Percentiles rank a stretch among this genome's conserved stretches.
Evolutionary conservation across 345 rosid species (phyloP).

Genomic region (Litchi chinensis): DNA sequence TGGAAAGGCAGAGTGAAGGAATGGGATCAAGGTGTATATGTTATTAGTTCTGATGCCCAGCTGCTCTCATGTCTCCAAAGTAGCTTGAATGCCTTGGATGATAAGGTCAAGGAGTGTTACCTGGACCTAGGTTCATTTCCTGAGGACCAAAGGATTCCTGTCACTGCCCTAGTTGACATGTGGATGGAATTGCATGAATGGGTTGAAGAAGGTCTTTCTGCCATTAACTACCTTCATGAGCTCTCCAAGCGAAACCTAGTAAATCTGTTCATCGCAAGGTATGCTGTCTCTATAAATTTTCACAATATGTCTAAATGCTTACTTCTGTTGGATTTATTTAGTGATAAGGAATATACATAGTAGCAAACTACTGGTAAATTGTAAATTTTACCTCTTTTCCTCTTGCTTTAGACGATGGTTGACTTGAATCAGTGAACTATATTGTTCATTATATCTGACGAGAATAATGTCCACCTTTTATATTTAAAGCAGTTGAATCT

Average conservation of each 20-base stretch:
- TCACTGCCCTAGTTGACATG: constrained; percentile 48
- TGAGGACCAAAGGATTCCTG: constrained; percentile 57
- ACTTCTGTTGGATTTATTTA: not conserved
- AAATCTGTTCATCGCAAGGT: constrained; percentile 45
- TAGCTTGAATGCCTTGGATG: constrained; percentile 43
- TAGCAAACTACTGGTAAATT: no score
- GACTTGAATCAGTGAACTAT: not conserved
- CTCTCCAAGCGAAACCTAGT: constrained; percentile 45
- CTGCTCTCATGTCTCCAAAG: constrained; percentile 45
- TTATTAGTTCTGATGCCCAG: constrained; percentile 24
- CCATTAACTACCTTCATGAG: constrained; percentile 37
- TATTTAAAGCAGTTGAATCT: not conserved
- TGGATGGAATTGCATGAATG: constrained; percentile 50
- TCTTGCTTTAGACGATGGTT: not conserved
- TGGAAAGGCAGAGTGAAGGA: constrained; percentile 40
- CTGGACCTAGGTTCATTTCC: constrained; percentile 62
- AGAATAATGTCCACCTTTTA: not conserved
- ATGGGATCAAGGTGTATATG: constrained; percentile 33
- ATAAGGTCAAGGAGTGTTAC: constrained; percentile 46
- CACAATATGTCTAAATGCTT: not conserved
- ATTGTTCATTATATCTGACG: no score
- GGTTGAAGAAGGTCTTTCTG: constrained; percentile 29
- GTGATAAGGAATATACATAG: not conserved
- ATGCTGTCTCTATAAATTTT: not conserved
- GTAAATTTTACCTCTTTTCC: not conserved